Conservation (phyloP, 345 rosid genomes). For the Rhodamnia rubescens region DNA sequence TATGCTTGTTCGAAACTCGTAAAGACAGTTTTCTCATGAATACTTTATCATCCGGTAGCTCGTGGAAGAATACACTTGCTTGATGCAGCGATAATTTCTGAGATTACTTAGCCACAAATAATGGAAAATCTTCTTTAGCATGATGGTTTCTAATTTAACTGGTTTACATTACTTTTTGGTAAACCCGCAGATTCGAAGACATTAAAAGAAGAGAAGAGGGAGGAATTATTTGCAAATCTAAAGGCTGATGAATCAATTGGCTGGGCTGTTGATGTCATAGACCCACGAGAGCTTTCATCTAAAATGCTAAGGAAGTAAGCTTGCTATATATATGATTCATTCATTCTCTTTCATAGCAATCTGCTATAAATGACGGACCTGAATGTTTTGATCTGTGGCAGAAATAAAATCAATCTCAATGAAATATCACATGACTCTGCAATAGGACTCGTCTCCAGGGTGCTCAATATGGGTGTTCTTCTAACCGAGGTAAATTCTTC, state of each 20-base stretch:
- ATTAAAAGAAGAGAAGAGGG: constrained; percentile 90
- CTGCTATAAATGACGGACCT: not conserved
- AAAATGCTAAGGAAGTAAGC: constrained; percentile 85
- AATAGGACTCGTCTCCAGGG: constrained; percentile 62
- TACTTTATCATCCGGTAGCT: not conserved
- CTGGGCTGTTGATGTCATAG: constrained; percentile 96
- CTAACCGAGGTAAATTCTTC: constrained; percentile 56
- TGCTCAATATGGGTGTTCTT: constrained; percentile 68
- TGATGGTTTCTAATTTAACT: not conserved
- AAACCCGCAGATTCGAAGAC: constrained; percentile 69
- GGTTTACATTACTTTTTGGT: not conserved
- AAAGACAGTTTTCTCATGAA: not conserved
- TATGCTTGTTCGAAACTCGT: not conserved
- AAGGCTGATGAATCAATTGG: constrained; percentile 72
- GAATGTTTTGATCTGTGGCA: constrained; percentile 9
- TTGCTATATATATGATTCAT: not conserved
- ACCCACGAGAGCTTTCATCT: constrained; percentile 83
- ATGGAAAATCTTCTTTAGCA: not conserved
- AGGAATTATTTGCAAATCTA: constrained; percentile 61
- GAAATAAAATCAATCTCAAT: constrained; percentile 76
- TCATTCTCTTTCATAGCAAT: not conserved
- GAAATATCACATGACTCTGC: constrained; percentile 95
- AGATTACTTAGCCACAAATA: not conserved
- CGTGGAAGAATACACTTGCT: not conserved
- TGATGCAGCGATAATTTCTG: not conserved